A percentile compares a stretch with the other conserved stretches of the same genome.
These are phyloP conservation scores for Leishmania tarentolae DNA, from an alignment of 208 protist genomes.

Conservation along the genomic window DNA sequence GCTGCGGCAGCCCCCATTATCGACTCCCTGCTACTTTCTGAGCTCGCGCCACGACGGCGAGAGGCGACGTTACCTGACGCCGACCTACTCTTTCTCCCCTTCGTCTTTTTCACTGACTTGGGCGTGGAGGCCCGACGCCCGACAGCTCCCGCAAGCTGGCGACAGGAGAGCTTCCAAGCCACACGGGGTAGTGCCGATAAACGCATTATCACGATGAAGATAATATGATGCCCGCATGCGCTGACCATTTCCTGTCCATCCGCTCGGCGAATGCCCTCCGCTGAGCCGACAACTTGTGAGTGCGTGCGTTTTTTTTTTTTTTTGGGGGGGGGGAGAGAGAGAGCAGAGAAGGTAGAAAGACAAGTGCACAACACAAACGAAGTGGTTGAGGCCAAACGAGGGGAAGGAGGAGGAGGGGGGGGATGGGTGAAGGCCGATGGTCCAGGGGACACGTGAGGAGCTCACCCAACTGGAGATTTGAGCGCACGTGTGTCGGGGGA, in stretches of 20 bases:
- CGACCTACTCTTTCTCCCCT: not conserved
- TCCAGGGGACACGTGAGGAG: no score
- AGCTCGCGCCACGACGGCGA: not conserved
- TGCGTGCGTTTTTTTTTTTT: no score
- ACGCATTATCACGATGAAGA: not conserved
- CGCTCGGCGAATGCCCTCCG: not conserved
- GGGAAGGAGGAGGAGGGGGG: no score
- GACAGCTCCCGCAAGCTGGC: not conserved
- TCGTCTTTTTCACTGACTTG: not conserved
- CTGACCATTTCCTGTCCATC: not conserved
- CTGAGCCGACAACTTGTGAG: not conserved
- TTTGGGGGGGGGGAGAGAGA: no score
- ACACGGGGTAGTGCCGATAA: conserved; percentile 1
- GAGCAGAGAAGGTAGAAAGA: not conserved
- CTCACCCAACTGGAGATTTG: no score
- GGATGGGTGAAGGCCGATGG: no score
- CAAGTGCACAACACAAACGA: not conserved
- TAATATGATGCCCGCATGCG: not conserved
- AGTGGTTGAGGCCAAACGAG: not conserved
- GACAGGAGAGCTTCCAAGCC: not conserved
- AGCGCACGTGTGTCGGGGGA: not conserved
- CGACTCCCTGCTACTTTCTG: not conserved
- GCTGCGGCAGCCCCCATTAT: not conserved
- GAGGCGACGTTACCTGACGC: not conserved
- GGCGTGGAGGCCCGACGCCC: not conserved